Conservation (phyloP, 345 rosid species). For the Populus deltoides region DNA sequence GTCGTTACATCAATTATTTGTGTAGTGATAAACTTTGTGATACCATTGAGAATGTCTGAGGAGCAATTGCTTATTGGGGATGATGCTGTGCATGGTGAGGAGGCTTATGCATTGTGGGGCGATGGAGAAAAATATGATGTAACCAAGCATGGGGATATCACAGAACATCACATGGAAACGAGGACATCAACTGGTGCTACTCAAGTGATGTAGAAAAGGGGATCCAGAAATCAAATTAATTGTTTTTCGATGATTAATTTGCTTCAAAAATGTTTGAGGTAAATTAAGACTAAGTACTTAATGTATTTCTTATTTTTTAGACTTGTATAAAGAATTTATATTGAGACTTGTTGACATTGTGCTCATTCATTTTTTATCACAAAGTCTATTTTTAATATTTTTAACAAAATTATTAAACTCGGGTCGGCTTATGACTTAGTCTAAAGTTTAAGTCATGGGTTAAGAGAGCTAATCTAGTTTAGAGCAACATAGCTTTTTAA, state of each 20-base stretch:
- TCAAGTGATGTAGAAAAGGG: slow-evolving; percentile 27
- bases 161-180: background rate
- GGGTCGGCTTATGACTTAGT: too few species aligned
- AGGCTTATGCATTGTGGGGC: slow-evolving; percentile 54
- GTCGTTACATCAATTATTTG: slow-evolving; percentile 42
- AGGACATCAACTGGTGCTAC: slow-evolving; percentile 10
- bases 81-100: slow-evolving; percentile 51
- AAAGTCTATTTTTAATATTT: too few species aligned
- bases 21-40: slow-evolving; percentile 24
- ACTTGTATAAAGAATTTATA: too few species aligned
- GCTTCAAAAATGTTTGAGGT: background rate
- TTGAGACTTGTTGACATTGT: too few species aligned
- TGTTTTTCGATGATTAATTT: background rate
- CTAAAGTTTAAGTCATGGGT: too few species aligned
- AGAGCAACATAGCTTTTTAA: too few species aligned
- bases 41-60: slow-evolving; percentile 47
- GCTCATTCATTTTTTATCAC: too few species aligned
- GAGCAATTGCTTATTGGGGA: slow-evolving; percentile 43
- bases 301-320: too few species aligned
- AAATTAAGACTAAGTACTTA: too few species aligned
- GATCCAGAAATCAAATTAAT: background rate
- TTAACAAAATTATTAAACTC: too few species aligned
- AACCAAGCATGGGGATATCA: slow-evolving; percentile 19
- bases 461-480: too few species aligned
- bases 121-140: slow-evolving; percentile 44